Conservation (phyloP, 1,284 basidiomycete species). For the Hemileia vastatrix region DNA sequence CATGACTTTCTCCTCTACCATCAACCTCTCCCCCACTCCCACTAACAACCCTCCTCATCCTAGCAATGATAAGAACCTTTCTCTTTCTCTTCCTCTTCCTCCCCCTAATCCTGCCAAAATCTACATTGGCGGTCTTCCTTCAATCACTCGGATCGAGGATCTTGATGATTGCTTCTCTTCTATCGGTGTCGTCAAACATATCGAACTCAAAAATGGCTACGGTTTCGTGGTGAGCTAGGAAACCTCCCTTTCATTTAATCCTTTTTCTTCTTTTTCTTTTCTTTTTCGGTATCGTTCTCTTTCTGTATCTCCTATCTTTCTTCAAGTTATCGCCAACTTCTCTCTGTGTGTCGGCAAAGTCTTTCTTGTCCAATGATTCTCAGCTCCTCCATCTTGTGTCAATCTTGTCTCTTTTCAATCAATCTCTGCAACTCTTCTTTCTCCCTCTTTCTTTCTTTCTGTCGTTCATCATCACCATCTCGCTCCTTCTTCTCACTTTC, state of each 20-base stretch:
- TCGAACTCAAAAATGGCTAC: slow-evolving; percentile 65
- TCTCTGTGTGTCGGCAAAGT: neutral
- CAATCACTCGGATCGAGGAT: slow-evolving; percentile 69
- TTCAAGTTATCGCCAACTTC: neutral
- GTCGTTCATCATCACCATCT: too few species aligned
- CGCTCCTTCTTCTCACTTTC: too few species aligned
- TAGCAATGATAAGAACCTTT: neutral
- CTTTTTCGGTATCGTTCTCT: neutral
- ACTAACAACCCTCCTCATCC: neutral
- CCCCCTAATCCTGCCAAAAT: slow-evolving; percentile 65
- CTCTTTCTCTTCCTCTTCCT: neutral
- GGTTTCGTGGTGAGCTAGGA: slow-evolving; percentile 22
- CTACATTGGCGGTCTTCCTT: slow-evolving; percentile 73
- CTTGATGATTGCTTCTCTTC: slow-evolving; percentile 71
- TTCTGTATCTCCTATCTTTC: neutral
- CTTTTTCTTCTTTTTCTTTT: neutral
- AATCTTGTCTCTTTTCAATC: neutral
- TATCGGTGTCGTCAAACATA: slow-evolving; percentile 61
- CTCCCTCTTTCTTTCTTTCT: slow-evolving; percentile 1
- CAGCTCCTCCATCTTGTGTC: neutral
- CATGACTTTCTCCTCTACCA: too few species aligned
- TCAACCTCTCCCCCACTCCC: too few species aligned
- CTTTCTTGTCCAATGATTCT: neutral
- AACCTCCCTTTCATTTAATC: slow-evolving; percentile 18
- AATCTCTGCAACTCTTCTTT: neutral